Evolutionary conservation across 2,329 filamentous ascomycete genomes (phyloP).

Genomic region (Pezicula radicicola): DNA sequence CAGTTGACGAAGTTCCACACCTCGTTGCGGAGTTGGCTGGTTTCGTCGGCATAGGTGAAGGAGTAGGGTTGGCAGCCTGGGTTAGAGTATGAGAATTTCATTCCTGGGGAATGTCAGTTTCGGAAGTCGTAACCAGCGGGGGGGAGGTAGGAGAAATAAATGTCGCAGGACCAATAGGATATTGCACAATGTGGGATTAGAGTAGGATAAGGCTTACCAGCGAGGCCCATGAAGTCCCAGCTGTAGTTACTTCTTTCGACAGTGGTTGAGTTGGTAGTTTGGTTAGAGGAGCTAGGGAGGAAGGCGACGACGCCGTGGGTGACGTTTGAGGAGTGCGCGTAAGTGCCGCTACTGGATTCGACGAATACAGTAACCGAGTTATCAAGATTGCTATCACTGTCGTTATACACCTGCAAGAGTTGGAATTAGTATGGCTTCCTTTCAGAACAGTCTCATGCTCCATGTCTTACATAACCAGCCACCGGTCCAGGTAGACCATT

Average conservation of each 20-base stretch:
- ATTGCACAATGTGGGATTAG: neutral
- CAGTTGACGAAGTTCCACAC: constrained; percentile 3
- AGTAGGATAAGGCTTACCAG: constrained; percentile 1
- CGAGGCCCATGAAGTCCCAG: neutral
- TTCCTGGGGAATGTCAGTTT: constrained; percentile 1
- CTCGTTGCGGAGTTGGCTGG: neutral
- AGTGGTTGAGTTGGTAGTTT: constrained; percentile 2
- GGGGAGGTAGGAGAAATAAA: constrained; percentile 1
- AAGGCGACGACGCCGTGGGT: constrained; percentile 1
- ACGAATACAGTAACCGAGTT: constrained; percentile 3
- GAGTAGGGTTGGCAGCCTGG: neutral
- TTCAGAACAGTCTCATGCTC: neutral
- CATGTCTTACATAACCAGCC: constrained; percentile 1
- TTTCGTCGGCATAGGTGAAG: constrained; percentile 1
- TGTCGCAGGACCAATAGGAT: neutral
- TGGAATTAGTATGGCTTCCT: constrained; percentile 1
- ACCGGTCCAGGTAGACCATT: constrained; percentile 1
- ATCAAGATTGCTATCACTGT: constrained; percentile 2
- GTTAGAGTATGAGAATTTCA: constrained; percentile 2
- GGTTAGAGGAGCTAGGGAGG: neutral
- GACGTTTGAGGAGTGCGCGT: constrained; percentile 1
- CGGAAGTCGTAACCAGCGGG: neutral
- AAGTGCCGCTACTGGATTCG: constrained; percentile 1
- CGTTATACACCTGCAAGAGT: constrained; percentile 1
- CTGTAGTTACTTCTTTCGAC: neutral